Evolutionary conservation across 2,329 filamentous ascomycete genomes (phyloP).

Genomic region (Exophiala spinifera): DNA sequence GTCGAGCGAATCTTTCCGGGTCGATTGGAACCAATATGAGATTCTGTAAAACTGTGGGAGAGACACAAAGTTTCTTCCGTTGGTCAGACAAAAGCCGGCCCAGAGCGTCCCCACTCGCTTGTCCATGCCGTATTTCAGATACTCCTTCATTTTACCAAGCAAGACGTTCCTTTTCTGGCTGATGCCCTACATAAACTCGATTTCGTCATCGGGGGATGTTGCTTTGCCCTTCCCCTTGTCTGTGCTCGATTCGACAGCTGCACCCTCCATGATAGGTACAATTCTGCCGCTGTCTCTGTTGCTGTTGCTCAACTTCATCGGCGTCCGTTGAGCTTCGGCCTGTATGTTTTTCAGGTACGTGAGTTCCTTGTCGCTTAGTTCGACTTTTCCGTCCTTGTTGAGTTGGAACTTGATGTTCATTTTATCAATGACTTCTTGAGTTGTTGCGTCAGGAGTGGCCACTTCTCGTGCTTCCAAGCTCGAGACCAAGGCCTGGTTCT

Average conservation of each 20-base stretch:
- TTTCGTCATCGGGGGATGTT: neutral
- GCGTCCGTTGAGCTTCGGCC: neutral
- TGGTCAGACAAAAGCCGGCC: no score
- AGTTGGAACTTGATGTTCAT: constrained; percentile 44
- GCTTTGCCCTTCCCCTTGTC: constrained; percentile 17
- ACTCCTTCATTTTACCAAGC: neutral
- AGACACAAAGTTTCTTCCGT: no score
- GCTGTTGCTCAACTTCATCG: neutral
- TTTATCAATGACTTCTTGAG: constrained; percentile 40
- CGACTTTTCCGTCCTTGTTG: constrained; percentile 40
- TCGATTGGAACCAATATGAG: no score
- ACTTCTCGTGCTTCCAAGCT: constrained; percentile 47
- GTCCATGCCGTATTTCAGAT: neutral
- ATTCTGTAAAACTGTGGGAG: no score
- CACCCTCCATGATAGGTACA: neutral
- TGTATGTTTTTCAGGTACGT: neutral
- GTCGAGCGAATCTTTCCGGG: no score
- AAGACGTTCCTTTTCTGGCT: neutral
- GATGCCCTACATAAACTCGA: constrained; percentile 6
- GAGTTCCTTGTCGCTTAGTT: constrained; percentile 1
- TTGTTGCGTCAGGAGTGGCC: constrained; percentile 35
- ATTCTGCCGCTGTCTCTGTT: neutral
- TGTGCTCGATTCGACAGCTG: neutral
- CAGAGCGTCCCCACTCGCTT: neutral
- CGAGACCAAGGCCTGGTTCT: constrained; percentile 54